Evolutionary conservation across 306 rosid species (phyloP).

Genomic region (Trichosanthes truncata): DNA sequence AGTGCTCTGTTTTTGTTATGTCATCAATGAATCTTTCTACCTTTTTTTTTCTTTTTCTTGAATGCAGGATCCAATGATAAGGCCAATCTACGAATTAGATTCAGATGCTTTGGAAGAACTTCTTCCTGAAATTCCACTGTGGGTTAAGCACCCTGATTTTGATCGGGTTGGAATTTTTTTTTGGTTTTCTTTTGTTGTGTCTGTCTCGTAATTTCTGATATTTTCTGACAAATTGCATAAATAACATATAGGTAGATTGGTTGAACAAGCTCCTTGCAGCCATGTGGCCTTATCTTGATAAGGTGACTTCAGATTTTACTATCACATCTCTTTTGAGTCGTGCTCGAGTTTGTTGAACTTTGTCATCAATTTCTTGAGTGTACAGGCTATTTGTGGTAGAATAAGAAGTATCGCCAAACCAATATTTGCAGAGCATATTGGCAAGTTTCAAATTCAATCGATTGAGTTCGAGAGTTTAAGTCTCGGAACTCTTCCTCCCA

Average conservation of each 20-base stretch:
- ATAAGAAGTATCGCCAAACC: constrained; percentile 48
- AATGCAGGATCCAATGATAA: constrained; percentile 56
- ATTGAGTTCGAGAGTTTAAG: constrained; percentile 56
- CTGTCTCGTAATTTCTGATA: not conserved
- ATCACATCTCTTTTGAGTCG: not conserved
- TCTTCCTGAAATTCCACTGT: constrained; percentile 68
- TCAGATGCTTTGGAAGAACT: constrained; percentile 55
- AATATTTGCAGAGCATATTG: constrained; percentile 53
- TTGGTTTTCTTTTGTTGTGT: not conserved
- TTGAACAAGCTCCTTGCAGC: constrained; percentile 48
- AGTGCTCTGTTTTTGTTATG: not conserved
- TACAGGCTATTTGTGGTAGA: constrained; percentile 57
- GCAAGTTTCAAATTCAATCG: constrained; percentile 50
- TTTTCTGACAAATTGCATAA: not conserved
- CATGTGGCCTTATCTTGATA: constrained; percentile 84
- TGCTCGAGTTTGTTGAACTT: not conserved
- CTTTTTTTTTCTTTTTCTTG: not conserved
- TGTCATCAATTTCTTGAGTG: not conserved
- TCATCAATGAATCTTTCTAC: not conserved
- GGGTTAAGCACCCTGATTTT: constrained; percentile 81
- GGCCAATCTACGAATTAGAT: constrained; percentile 66
- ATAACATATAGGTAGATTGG: constrained; percentile 80
- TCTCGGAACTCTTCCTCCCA: constrained; percentile 84
- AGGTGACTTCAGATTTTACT: constrained; percentile 30
- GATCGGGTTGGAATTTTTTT: constrained; percentile 49